These are phyloP conservation scores for Fusarium neocosmosporiellum DNA, from an alignment of 2,329 filamentous ascomycete species.

Conservation along the genomic window DNA sequence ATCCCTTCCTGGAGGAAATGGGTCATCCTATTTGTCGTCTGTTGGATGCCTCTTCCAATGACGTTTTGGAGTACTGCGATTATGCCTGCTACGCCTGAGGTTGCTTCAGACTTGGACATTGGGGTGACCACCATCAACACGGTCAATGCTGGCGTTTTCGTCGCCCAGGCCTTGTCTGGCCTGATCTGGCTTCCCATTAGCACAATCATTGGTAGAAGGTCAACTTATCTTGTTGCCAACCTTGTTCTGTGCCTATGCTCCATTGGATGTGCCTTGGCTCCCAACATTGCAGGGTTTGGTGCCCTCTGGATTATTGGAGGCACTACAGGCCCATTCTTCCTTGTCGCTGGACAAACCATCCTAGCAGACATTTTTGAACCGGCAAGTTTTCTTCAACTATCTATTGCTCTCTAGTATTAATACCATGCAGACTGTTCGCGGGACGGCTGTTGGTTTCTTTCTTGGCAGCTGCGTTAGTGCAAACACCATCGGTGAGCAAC, in stretches of 20 bases:
- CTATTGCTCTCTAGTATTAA: background rate
- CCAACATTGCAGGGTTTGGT: constrained; percentile 37
- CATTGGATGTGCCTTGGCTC: constrained; percentile 33
- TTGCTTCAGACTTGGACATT: constrained; percentile 28
- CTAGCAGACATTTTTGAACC: constrained; percentile 43
- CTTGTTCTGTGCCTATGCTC: constrained; percentile 35
- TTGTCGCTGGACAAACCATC: constrained; percentile 42
- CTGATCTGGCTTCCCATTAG: constrained; percentile 42
- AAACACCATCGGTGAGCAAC: constrained; percentile 39
- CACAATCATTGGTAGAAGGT: constrained; percentile 38
- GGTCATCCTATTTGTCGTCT: constrained; percentile 44
- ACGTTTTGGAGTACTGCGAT: constrained; percentile 44
- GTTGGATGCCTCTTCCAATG: constrained; percentile 45
- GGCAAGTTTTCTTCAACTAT: constrained; percentile 5
- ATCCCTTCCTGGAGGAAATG: constrained; percentile 41
- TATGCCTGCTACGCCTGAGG: constrained; percentile 38
- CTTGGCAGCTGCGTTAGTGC: constrained; percentile 41
- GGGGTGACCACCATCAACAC: constrained; percentile 31
- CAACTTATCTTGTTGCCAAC: constrained; percentile 42
- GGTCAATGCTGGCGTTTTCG: constrained; percentile 40
- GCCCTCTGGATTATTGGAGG: constrained; percentile 40
- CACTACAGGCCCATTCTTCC: constrained; percentile 41
- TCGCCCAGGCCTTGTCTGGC: constrained; percentile 38
- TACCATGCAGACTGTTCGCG: constrained; percentile 30
- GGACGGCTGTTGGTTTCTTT: constrained; percentile 42